phyloP scores from a whole-genome alignment of 2,329 filamentous ascomycete genomes.

The Chaetomium olivaceum region DNA sequence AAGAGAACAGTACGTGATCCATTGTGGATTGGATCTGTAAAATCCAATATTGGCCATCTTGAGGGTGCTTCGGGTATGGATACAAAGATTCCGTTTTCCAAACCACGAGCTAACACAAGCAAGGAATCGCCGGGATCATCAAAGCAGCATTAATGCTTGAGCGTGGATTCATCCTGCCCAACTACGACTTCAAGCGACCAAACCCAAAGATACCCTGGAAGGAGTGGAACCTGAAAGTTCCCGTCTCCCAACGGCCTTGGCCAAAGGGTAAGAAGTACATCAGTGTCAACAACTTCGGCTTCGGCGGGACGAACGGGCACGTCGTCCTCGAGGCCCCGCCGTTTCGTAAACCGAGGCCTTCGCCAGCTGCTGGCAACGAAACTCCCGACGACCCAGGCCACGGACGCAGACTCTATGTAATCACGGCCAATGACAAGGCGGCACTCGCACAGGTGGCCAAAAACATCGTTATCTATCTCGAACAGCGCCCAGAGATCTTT shows the following conservation, averaged over 20 bases:
- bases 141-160: conserved; percentile 55
- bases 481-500: conserved; percentile 47
- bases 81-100: no score
- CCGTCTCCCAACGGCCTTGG: conserved; percentile 47
- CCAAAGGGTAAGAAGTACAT: conserved; percentile 51
- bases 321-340: conserved; percentile 44
- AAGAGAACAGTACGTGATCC: conserved; percentile 45
- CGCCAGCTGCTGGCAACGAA: conserved; percentile 36
- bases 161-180: conserved; percentile 51
- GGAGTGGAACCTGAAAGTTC: conserved; percentile 53
- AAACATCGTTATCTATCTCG: conserved; percentile 44
- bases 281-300: conserved; percentile 53
- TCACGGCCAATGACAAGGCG: conserved; percentile 45
- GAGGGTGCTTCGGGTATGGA: conserved; percentile 48
- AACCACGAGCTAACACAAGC: conserved; percentile 1
- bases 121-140: conserved; percentile 53
- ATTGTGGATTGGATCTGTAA: conserved; percentile 50
- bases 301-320: conserved; percentile 50
- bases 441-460: conserved; percentile 42
- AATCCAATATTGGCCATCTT: conserved; percentile 54
- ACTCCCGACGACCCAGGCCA: conserved; percentile 30
- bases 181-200: conserved; percentile 51
- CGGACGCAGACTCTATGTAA: conserved; percentile 45
- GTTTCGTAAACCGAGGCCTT: conserved; percentile 36
- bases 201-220: conserved; percentile 53